Base-by-base conservation (phyloP, 345 rosid genomes). In the Erucastrum elatum region DNA sequence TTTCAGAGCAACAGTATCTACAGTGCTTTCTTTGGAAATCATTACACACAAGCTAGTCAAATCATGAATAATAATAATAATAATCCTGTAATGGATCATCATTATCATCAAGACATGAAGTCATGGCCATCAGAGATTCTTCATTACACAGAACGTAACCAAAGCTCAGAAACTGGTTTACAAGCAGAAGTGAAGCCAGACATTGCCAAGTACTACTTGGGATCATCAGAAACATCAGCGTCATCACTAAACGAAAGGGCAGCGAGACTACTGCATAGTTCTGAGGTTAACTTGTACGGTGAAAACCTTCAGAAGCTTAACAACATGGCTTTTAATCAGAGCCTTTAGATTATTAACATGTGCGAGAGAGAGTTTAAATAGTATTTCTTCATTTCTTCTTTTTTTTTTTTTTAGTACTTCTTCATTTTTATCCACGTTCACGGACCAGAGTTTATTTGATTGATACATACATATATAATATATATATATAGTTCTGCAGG, bases 161-260 rank as follows among this genome's bases (percentile, higher is more conserved):
- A 64, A 77, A 77, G 66, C 59, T 49, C 71, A 33, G 78, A 79
- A 30, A 64, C 66, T 69, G 66, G 71, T 34, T 70, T 80, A 41
- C 63, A 75, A 68, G 56, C 72, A 69, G 80, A 80, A 70, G 83
- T 75, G 68, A 80, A 75, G 76, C 83, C 76, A 64, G 80, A 75
- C 56, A 75, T 75, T 41, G 49, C 75, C 41, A 80, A 70, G 16
- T 75, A 64, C 62, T 64, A 80, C 72, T 80, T 79, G 83, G 71
- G 68, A 80, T 46, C 55, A 46, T 69, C 77, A 59, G 29, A 61
- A 41, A 64, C 72, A 39, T 77, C 72, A 4, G 53, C 34, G 7
- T 29, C 81, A 10, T 67, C 75, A 44, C 80, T 79, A 75, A 80
- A 75, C 34, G 80, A 75, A 80, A 71, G 65, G 60, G 80, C 71